These are phyloP conservation scores for Amanita inopinata DNA, from an alignment of 768 basidiomycete genomes.

Conservation along the genomic window DNA sequence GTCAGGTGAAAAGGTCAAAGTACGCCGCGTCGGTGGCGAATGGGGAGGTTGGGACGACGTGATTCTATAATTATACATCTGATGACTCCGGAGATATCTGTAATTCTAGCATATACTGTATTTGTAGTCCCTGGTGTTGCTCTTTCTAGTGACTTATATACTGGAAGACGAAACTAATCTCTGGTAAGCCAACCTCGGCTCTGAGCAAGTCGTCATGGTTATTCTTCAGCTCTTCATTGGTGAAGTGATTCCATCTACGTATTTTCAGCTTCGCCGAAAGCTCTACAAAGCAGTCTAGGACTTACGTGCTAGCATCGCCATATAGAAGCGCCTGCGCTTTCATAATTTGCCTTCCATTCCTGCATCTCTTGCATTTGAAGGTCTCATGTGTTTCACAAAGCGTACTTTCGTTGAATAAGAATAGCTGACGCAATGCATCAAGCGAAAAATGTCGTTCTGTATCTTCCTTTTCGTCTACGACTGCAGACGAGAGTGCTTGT, in stretches of 20 bases:
- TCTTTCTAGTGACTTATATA: constrained; percentile 64
- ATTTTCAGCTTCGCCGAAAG: background rate
- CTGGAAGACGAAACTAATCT: constrained; percentile 94
- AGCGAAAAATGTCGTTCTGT: constrained; percentile 91
- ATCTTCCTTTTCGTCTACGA: constrained; percentile 95
- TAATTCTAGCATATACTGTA: constrained; percentile 12
- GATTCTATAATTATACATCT: constrained; percentile 29
- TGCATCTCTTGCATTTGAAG: constrained; percentile 93
- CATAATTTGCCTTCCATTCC: constrained; percentile 70
- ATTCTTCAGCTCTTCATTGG: constrained; percentile 75
- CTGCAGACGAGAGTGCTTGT: constrained; percentile 94
- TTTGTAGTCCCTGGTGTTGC: constrained; percentile 7
- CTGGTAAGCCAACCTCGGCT: constrained; percentile 73
- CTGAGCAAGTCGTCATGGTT: constrained; percentile 95
- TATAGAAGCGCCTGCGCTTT: constrained; percentile 86
- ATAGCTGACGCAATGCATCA: constrained; percentile 82
- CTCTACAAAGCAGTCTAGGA: constrained; percentile 14
- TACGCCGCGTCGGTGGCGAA: constrained; percentile 56
- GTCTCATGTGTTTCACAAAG: constrained; percentile 94
- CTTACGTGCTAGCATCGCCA: constrained; percentile 96
- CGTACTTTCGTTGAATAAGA: constrained; percentile 82
- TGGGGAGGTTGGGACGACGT: constrained; percentile 71
- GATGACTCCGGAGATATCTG: constrained; percentile 11
- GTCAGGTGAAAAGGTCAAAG: constrained; percentile 66
- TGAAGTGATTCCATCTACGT: constrained; percentile 93